Percentiles rank a stretch among this genome's conserved stretches.
Evolutionary conservation across 1,284 basidiomycete species (phyloP).

Genomic region (Ustilago lituana): DNA sequence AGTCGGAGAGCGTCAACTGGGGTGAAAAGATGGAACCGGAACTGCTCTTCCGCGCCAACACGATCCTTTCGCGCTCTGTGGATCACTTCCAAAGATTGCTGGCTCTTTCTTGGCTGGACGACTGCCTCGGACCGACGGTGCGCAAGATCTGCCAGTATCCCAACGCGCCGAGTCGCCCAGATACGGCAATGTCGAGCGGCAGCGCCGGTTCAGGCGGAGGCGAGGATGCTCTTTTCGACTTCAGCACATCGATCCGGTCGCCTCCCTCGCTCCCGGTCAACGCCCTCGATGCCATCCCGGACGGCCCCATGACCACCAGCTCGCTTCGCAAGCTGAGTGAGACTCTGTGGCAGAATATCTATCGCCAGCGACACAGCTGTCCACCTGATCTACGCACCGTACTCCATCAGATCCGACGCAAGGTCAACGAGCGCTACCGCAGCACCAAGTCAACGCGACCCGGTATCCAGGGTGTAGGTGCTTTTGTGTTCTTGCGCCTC

Average conservation of each 20-base stretch:
- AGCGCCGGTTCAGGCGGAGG: conserved; percentile 15
- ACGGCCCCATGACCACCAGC: conserved; percentile 32
- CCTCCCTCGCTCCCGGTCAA: conserved; percentile 19
- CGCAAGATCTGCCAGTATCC: conserved; percentile 51
- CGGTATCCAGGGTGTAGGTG: conserved; percentile 59
- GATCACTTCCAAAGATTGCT: conserved; percentile 56
- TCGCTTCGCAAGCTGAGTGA: conserved; percentile 44
- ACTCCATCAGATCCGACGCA: conserved; percentile 47
- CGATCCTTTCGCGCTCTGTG: conserved; percentile 54
- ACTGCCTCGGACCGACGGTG: conserved; percentile 51
- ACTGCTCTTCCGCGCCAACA: conserved; percentile 61
- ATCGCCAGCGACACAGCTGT: conserved; percentile 53
- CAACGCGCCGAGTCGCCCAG: conserved; percentile 20
- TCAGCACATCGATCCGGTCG: conserved; percentile 24
- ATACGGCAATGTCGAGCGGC: conserved; percentile 5
- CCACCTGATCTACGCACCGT: conserved; percentile 53
- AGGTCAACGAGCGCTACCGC: conserved; percentile 52
- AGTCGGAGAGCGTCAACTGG: conserved; percentile 44
- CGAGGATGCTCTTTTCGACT: conserved; percentile 23
- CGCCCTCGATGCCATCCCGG: conserved; percentile 30
- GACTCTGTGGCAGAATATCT: conserved; percentile 58
- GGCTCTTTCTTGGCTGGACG: conserved; percentile 51
- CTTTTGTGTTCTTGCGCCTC: conserved; percentile 59
- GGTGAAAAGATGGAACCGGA: conserved; percentile 47
- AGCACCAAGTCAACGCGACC: conserved; percentile 37